These are phyloP conservation scores for Rhipidocladum racemiflorum DNA, from an alignment of 176 grass and related monocot species.

Conservation along the genomic window DNA sequence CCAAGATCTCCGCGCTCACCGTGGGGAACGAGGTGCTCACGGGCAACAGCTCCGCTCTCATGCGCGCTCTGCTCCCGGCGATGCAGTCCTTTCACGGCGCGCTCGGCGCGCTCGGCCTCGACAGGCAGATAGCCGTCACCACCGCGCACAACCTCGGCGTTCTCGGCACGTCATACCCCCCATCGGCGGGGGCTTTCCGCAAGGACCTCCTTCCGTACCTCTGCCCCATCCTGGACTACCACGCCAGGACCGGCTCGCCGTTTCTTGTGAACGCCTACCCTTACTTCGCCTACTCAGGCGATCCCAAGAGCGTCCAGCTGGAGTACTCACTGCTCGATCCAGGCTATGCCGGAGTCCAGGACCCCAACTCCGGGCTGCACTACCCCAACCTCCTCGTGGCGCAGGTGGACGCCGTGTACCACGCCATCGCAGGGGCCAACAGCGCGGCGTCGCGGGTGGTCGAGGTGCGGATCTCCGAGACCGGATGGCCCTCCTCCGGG, in stretches of 20 bases:
- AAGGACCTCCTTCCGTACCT: slow-evolving; percentile 46
- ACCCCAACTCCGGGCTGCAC: slow-evolving; percentile 51
- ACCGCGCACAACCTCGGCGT: slow-evolving; percentile 58
- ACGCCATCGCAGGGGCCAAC: slow-evolving; percentile 61
- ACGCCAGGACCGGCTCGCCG: slow-evolving; percentile 51
- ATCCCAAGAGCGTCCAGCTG: slow-evolving; percentile 47
- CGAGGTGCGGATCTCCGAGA: slow-evolving; percentile 72
- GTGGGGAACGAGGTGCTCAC: slow-evolving; percentile 87
- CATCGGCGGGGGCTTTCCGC: slow-evolving; percentile 40
- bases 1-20: slow-evolving; percentile 61
- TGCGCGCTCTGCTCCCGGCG: slow-evolving; percentile 44
- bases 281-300: slow-evolving; percentile 64
- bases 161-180: slow-evolving; percentile 61
- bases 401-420: slow-evolving; percentile 76
- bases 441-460: slow-evolving; percentile 37
- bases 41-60: slow-evolving; percentile 35
- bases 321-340: slow-evolving; percentile 64
- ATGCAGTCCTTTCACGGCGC: slow-evolving; percentile 56
- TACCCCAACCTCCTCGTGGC: slow-evolving; percentile 68
- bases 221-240: slow-evolving; percentile 65
- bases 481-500: slow-evolving; percentile 65
- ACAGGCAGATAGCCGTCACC: slow-evolving; percentile 55
- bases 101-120: slow-evolving; percentile 38
- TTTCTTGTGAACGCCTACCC: slow-evolving; percentile 78
- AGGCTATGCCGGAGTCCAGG: slow-evolving; percentile 31